These are phyloP conservation scores for Neurospora sp. DNA, from an alignment of 495 filamentous ascomycete genomes.

Conservation along the genomic window DNA sequence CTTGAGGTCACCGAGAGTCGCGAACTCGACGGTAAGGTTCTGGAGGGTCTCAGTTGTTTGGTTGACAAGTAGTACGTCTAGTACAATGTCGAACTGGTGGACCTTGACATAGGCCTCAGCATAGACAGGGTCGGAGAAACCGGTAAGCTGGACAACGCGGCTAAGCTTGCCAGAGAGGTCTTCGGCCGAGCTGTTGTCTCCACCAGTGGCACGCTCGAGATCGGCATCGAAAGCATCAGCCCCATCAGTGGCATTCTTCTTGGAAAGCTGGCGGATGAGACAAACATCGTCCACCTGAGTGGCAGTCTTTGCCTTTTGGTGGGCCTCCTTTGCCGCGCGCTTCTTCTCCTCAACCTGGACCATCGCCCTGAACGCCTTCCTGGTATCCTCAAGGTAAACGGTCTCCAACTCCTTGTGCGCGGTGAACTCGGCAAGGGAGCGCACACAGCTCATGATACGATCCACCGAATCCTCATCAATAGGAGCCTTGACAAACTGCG, in stretches of 20 bases:
- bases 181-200: slow-evolving; percentile 65
- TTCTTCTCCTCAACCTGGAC: slow-evolving; percentile 98
- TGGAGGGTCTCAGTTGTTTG: slow-evolving; percentile 95
- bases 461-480: slow-evolving; percentile 98
- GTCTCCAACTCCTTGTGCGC: slow-evolving; percentile 81
- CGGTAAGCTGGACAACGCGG: slow-evolving; percentile 92
- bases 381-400: slow-evolving; percentile 91
- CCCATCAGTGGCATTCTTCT: slow-evolving; percentile 81
- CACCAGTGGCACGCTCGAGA: slow-evolving; percentile 88
- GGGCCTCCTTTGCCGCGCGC: slow-evolving; percentile 78
- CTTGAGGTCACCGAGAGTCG: slow-evolving; percentile 94
- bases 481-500: slow-evolving; percentile 90
- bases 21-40: slow-evolving; percentile 96
- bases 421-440: slow-evolving; percentile 83
- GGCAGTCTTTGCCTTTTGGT: slow-evolving; percentile 86
- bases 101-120: slow-evolving; percentile 98
- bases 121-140: slow-evolving; percentile 97
- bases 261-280: slow-evolving; percentile 81
- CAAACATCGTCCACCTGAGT: slow-evolving; percentile 94
- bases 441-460: slow-evolving; percentile 92
- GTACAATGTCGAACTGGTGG: slow-evolving; percentile 97
- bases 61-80: slow-evolving; percentile 95
- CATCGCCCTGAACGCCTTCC: slow-evolving; percentile 96
- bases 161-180: slow-evolving; percentile 88
- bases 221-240: slow-evolving; percentile 80